These are phyloP conservation scores for Termitomyces sp. DNA, from an alignment of 768 basidiomycete genomes.

Conservation along the genomic window DNA sequence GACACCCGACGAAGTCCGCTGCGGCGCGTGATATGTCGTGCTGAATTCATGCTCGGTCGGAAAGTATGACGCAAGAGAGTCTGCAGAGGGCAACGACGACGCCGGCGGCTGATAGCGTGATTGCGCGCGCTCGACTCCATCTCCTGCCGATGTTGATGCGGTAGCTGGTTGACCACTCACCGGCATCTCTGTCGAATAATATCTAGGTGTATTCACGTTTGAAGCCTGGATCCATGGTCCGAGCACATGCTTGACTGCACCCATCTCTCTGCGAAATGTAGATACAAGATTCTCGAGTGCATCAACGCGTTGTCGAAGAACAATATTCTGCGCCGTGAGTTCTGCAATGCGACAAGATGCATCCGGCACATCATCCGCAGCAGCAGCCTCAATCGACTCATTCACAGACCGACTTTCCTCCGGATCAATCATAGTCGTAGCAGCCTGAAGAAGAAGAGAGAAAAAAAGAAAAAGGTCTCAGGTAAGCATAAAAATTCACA, in stretches of 20 bases:
- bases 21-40: conserved; percentile 2
- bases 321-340: conserved; percentile 61
- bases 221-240: conserved; percentile 43
- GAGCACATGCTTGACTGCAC: conserved; percentile 49
- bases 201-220: background rate
- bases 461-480: background rate
- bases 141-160: conserved; percentile 24
- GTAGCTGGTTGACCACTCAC: conserved; percentile 19
- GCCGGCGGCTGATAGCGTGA: conserved; percentile 1
- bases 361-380: conserved; percentile 32
- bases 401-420: background rate
- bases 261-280: conserved; percentile 54
- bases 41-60: conserved; percentile 15
- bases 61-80: conserved; percentile 20
- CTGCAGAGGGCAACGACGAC: conserved; percentile 4
- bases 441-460: no score
- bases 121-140: conserved; percentile 10
- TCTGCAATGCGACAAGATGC: conserved; percentile 35
- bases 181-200: conserved; percentile 23
- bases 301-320: conserved; percentile 57
- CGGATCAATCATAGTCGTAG: background rate
- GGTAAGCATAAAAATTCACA: background rate
- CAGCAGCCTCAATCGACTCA: background rate
- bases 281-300: conserved; percentile 55
- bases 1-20: background rate